Evolutionary conservation across 768 basidiomycete species (phyloP), one percentile per base, ranked within the genome.

Genomic region (Filobasidium floriforme): DNA sequence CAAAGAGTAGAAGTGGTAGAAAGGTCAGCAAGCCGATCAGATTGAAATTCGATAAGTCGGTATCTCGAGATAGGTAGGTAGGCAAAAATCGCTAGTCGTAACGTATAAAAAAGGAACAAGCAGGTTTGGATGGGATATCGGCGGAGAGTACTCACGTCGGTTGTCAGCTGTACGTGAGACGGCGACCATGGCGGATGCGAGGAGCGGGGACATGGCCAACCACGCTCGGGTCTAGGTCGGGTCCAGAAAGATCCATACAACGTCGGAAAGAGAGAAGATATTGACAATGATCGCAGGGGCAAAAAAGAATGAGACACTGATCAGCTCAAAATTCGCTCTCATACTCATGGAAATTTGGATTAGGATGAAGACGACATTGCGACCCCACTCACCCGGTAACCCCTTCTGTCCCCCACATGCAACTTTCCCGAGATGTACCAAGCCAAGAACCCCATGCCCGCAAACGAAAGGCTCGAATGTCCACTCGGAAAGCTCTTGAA

Each of bases 401-500:
- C 92, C 55, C 85, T 83, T 28, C 81, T 82, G 75, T 96, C 92
- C 69, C 92, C 94, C 6, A 98, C 80, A 73, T 93, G 92, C 72
- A 94, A 80, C 78, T 98, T 97, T 1, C 93, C 96, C 12, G 90
- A 89, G 7, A 93, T 80, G 76, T 96, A 98, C 69, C 89, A 87
- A 1, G 88, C 81, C 46, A 98, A 81, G 79, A 92, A 93, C 1
- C 89, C 90, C 9, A 99, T 82, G 0, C 94, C 94, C 7, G 92
- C 90, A 75, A 94, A 97, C 0, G 92, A 90, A 62, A 94, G 24
- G 22, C 18, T 19, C 15, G 22, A 24, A 32, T 57, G 54, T n/a
- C 93, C 93, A 62, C 89, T 90, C 15, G 88, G 88, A 77, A 97
- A 96, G 74, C 90, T 92, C 71, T 89, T 84, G 81, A 90, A 97